phyloP scores from a whole-genome alignment of 768 basidiomycete species.

The Cystoderma amianthinum region DNA sequence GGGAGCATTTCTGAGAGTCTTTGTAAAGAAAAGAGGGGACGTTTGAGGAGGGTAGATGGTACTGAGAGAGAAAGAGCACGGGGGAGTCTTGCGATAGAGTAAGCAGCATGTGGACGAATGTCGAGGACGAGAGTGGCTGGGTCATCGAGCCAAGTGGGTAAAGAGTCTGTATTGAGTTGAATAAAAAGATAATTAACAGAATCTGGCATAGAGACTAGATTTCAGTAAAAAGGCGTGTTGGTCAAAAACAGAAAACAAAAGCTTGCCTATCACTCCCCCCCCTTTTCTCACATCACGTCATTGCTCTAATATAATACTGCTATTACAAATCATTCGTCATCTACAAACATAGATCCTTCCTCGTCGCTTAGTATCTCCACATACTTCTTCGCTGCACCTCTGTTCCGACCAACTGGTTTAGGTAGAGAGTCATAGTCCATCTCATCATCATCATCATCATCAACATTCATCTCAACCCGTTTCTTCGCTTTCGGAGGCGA shows the following conservation, averaged over 20 bases:
- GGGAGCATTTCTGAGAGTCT: conserved; percentile 81
- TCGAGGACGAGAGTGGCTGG: conserved; percentile 67
- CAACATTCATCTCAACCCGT: conserved; percentile 26
- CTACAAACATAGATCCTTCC: conserved; percentile 41
- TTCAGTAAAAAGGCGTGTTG: neutral
- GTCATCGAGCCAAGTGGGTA: conserved; percentile 22
- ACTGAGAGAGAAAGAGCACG: conserved; percentile 80
- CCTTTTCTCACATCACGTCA: neutral
- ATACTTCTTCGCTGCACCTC: conserved; percentile 50
- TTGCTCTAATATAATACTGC: conserved; percentile 5
- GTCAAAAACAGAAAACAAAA: neutral
- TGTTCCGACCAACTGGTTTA: conserved; percentile 30
- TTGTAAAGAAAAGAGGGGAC: conserved; percentile 78
- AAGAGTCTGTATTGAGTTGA: neutral
- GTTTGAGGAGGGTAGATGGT: conserved; percentile 90
- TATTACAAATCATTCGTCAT: too few species aligned
- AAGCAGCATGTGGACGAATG: conserved; percentile 79
- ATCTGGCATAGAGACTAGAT: neutral
- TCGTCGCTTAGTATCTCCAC: conserved; percentile 48
- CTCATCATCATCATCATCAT: conserved; percentile 41
- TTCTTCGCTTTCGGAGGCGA: conserved; percentile 49
- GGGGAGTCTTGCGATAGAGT: conserved; percentile 56
- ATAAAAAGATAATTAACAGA: neutral
- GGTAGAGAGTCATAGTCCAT: conserved; percentile 35
- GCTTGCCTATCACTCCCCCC: neutral